Evolutionary conservation across 306 rosid genomes (phyloP).

Genomic region (Echinosophora koreensis): DNA sequence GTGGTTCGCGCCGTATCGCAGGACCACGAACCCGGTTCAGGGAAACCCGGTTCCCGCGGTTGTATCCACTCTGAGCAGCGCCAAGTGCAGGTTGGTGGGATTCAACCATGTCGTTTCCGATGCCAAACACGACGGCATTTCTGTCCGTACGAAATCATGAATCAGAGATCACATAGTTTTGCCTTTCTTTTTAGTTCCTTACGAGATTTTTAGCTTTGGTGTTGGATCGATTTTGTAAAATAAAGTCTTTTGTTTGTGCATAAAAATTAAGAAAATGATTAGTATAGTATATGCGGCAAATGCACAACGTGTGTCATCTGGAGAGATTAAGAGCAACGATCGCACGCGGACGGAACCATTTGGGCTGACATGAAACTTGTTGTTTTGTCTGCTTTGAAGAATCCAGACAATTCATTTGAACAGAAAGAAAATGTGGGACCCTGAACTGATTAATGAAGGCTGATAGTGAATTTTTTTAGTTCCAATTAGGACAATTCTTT

Average conservation of each 20-base stretch:
- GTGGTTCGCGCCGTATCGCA: constrained; percentile 78
- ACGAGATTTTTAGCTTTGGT: no score
- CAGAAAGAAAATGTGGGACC: no score
- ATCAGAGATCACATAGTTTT: neutral
- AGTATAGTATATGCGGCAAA: neutral
- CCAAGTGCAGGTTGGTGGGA: constrained; percentile 64
- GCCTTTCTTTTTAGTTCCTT: no score
- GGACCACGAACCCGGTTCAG: constrained; percentile 62
- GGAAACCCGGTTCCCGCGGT: constrained; percentile 42
- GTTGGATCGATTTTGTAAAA: no score
- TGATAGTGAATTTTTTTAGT: no score
- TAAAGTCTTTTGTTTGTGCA: no score
- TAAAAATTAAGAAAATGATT: no score
- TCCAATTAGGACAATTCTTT: no score
- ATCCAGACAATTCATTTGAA: no score
- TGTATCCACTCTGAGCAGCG: neutral
- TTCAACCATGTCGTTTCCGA: constrained; percentile 57
- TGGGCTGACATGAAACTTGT: no score
- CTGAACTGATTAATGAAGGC: no score
- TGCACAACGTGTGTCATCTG: neutral
- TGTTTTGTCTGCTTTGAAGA: no score
- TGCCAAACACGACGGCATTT: constrained; percentile 30
- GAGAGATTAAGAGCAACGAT: neutral
- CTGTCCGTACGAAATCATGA: constrained; percentile 53
- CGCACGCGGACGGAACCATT: neutral